Conservation (phyloP, 768 basidiomycete genomes). For the Tubosaeta brunneosetosa region DNA sequence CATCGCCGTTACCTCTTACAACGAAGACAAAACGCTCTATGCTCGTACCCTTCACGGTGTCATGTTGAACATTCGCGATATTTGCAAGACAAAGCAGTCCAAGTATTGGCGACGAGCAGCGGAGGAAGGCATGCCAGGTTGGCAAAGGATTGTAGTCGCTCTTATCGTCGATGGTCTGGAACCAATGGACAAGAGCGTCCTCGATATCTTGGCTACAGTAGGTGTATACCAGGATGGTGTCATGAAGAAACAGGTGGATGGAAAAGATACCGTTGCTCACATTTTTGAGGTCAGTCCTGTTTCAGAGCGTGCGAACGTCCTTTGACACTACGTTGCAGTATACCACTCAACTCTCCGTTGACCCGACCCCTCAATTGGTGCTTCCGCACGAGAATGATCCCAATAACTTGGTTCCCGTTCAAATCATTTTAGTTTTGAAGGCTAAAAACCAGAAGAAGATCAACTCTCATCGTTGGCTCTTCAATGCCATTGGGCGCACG, state of each 20-base stretch:
- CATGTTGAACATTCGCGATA: constrained; percentile 97
- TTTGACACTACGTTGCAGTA: constrained; percentile 50
- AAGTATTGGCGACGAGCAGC: constrained; percentile 85
- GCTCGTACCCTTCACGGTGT: constrained; percentile 90
- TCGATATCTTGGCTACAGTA: constrained; percentile 84
- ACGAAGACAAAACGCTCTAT: constrained; percentile 90
- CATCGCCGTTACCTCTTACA: constrained; percentile 92
- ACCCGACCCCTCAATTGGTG: constrained; percentile 84
- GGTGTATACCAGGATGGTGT: constrained; percentile 94
- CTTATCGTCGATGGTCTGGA: constrained; percentile 92
- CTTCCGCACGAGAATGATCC: constrained; percentile 86
- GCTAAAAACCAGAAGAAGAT: constrained; percentile 96
- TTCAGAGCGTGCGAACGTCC: background rate
- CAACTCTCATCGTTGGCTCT: constrained; percentile 93
- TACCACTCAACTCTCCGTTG: constrained; percentile 93
- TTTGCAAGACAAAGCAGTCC: constrained; percentile 92
- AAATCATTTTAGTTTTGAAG: constrained; percentile 87
- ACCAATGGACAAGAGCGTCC: constrained; percentile 91
- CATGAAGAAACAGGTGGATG: constrained; percentile 90
- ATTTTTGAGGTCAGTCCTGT: constrained; percentile 75
- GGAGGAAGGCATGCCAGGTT: constrained; percentile 79
- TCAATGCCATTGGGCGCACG: constrained; percentile 86
- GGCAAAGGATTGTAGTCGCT: constrained; percentile 89
- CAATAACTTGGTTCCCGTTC: constrained; percentile 90
- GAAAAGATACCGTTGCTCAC: constrained; percentile 86